A percentile compares a stretch with the other conserved stretches of the same genome.
phyloP scores from a whole-genome alignment of 768 basidiomycete species.

The Kwoniella europaea region DNA sequence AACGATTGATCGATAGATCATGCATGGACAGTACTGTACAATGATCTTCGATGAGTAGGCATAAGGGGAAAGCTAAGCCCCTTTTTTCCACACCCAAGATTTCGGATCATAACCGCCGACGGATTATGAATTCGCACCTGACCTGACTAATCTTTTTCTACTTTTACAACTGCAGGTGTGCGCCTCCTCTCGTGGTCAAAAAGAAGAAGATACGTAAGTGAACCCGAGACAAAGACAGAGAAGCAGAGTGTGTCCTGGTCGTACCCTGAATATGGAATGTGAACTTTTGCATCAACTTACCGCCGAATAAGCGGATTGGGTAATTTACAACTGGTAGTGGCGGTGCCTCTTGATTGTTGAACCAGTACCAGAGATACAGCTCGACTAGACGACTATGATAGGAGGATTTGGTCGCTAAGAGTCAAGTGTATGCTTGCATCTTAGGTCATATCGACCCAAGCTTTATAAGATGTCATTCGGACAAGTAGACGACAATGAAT shows the following conservation, averaged over 20 bases:
- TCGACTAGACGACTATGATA: not conserved
- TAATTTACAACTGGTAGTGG: not conserved
- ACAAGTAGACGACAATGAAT: too few species aligned
- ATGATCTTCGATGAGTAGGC: not conserved
- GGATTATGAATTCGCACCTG: not conserved
- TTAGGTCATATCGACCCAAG: too few species aligned
- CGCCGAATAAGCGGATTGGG: slow-evolving; percentile 15
- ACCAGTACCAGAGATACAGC: not conserved
- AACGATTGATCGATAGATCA: not conserved
- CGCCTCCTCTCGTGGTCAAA: not conserved
- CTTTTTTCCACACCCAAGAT: not conserved
- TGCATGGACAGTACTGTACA: not conserved
- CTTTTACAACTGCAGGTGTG: not conserved
- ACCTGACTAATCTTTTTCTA: not conserved
- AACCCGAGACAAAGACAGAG: not conserved
- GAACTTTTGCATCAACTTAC: too few species aligned
- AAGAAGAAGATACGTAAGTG: not conserved
- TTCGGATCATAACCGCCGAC: slow-evolving; percentile 14
- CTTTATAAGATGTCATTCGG: too few species aligned
- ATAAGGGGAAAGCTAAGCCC: not conserved
- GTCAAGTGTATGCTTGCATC: too few species aligned
- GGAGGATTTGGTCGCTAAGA: not conserved
- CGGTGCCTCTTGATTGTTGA: not conserved
- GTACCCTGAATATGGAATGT: not conserved
- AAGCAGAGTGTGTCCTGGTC: too few species aligned